Percentiles rank a stretch among this genome's conserved stretches.
These are phyloP conservation scores for Cadophora sp. DNA, from an alignment of 2,329 filamentous ascomycete genomes.

Conservation along the genomic window DNA sequence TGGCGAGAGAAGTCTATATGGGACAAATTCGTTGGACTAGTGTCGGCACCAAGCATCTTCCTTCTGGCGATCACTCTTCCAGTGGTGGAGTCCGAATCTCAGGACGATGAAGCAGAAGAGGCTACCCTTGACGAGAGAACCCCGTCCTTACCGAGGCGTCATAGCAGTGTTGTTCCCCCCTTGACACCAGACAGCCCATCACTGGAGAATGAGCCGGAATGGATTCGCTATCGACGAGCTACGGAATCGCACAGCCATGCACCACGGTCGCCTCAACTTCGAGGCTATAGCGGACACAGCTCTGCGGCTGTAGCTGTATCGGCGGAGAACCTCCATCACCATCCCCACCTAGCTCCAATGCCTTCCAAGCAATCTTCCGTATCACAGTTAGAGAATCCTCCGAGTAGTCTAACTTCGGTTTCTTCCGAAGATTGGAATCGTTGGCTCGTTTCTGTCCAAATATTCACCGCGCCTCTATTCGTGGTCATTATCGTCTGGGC, in stretches of 20 bases:
- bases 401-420: constrained; percentile 18
- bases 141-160: constrained; percentile 26
- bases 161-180: constrained; percentile 34
- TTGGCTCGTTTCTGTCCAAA: constrained; percentile 86
- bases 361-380: constrained; percentile 28
- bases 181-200: constrained; percentile 41
- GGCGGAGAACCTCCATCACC: constrained; percentile 40
- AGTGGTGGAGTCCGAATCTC: constrained; percentile 77
- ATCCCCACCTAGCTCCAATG: constrained; percentile 32
- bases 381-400: constrained; percentile 21
- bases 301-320: constrained; percentile 45
- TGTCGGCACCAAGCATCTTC: constrained; percentile 90
- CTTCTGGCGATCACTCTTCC: constrained; percentile 89
- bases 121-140: constrained; percentile 28
- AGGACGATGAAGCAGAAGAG: constrained; percentile 52
- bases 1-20: constrained; percentile 86
- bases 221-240: constrained; percentile 63
- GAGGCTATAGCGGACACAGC: constrained; percentile 44
- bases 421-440: constrained; percentile 72
- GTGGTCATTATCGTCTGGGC: constrained; percentile 78
- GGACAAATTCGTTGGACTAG: constrained; percentile 80
- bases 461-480: constrained; percentile 88
- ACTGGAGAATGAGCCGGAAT: constrained; percentile 56
- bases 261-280: constrained; percentile 27
- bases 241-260: constrained; percentile 46